Evolutionary conservation across 306 rosid species (phyloP).

Genomic region (Prunus mira): DNA sequence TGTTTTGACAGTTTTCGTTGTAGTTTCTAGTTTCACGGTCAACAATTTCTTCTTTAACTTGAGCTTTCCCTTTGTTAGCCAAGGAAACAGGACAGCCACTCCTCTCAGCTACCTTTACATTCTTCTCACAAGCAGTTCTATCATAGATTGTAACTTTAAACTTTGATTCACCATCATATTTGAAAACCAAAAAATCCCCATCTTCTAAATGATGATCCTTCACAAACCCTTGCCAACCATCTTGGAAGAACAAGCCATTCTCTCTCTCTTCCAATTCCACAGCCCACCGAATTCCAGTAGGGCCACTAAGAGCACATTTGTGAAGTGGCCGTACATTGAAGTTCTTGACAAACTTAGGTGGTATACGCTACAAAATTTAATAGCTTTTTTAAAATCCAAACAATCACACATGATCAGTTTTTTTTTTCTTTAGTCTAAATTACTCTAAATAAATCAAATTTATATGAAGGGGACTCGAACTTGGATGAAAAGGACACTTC

Average conservation of each 20-base stretch:
- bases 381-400: neutral
- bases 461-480: too few species aligned
- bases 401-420: too few species aligned
- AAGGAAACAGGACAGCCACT: neutral
- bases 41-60: neutral
- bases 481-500: too few species aligned
- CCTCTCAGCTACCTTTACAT: neutral
- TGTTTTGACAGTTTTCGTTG: neutral
- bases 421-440: too few species aligned
- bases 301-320: constrained; percentile 1
- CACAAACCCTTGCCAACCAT: neutral
- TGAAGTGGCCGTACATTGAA: neutral
- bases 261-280: constrained; percentile 1
- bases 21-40: neutral
- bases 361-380: constrained; percentile 4
- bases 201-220: neutral
- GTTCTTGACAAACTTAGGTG: constrained; percentile 6
- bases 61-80: neutral
- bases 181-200: neutral
- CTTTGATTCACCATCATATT: neutral
- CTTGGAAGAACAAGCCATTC: neutral
- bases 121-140: neutral
- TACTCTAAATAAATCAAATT: too few species aligned
- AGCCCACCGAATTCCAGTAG: neutral
- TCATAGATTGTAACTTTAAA: constrained; percentile 1